Conservation (phyloP, 2,329 filamentous ascomycete genomes). For the Cytospora leucostoma region DNA sequence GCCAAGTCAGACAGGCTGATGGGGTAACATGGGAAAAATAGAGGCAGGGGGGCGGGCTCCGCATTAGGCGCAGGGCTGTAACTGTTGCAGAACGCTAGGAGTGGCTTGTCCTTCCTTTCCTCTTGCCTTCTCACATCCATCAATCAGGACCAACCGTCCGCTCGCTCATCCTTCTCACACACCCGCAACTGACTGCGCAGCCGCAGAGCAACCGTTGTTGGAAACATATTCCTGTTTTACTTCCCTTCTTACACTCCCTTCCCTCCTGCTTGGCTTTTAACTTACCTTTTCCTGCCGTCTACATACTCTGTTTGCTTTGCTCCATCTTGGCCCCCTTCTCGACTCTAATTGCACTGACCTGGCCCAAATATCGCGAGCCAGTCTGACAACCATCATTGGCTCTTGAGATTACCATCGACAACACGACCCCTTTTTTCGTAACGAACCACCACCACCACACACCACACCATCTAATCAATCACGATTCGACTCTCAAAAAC, state of each 20-base stretch:
- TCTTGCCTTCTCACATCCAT: background rate
- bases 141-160: background rate
- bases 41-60: background rate
- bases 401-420: background rate
- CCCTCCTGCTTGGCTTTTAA: background rate
- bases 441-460: background rate
- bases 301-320: background rate
- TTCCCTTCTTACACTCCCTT: slow-evolving; percentile 7
- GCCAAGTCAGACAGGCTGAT: too few species aligned
- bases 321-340: background rate
- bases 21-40: too few species aligned
- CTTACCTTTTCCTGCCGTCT: background rate
- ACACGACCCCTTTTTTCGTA: slow-evolving; percentile 3
- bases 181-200: background rate
- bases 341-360: background rate
- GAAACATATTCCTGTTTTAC: slow-evolving; percentile 1
- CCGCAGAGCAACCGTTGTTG: background rate
- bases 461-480: background rate
- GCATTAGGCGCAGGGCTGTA: background rate
- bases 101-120: slow-evolving; percentile 11
- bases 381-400: background rate
- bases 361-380: background rate
- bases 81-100: background rate
- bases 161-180: background rate
- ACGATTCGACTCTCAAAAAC: background rate